phyloP scores from a whole-genome alignment of 345 rosid species.

The Salix brachista region DNA sequence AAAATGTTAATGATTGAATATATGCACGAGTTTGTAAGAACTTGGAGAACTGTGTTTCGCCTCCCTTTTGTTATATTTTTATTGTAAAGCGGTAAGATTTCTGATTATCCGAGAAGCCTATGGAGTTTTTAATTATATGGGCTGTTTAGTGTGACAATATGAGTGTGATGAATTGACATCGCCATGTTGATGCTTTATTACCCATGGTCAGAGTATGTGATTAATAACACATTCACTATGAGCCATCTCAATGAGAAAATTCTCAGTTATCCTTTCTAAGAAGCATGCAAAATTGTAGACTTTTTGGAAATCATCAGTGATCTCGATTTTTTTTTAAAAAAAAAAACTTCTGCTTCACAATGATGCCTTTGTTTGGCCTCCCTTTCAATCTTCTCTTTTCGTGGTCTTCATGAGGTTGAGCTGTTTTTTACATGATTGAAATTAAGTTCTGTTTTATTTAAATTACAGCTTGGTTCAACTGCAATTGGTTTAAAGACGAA shows the following conservation, averaged over 20 bases:
- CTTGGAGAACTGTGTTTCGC: not conserved
- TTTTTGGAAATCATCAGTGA: not conserved
- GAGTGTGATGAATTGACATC: not conserved
- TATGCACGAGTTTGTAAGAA: not conserved
- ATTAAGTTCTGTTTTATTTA: not conserved
- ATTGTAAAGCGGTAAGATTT: not conserved
- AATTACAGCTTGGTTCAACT: conserved; percentile 83
- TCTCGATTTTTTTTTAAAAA: not conserved
- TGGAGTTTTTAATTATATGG: not conserved
- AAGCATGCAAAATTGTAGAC: not conserved
- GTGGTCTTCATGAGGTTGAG: not conserved
- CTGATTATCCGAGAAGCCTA: not conserved
- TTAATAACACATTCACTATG: not conserved
- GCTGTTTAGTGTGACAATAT: not conserved
- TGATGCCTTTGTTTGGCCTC: not conserved
- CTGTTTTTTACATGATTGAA: not conserved
- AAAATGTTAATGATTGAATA: not conserved
- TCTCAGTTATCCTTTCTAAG: not conserved
- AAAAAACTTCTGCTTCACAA: not conserved
- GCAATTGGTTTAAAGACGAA: conserved; percentile 92
- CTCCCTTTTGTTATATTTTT: not conserved
- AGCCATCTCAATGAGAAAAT: not conserved
- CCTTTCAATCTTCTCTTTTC: not conserved
- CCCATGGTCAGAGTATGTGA: not conserved
- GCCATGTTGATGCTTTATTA: not conserved